Conservation (phyloP, 306 rosid species). For the Oxytropis ochrocephala region DNA sequence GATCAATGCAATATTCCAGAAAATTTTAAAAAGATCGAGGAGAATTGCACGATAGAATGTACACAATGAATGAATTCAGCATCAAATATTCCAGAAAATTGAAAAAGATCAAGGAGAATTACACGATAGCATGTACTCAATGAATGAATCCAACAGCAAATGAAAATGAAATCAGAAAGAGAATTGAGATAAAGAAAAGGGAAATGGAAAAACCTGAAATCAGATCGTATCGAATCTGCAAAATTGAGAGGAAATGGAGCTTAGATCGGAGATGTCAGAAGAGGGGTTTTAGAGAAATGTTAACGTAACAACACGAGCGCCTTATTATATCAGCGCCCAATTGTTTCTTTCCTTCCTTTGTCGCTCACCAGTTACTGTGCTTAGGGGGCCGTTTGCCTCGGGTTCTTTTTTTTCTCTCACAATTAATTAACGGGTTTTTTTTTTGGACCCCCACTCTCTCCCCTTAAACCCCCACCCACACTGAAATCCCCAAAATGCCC, state of each 20-base stretch:
- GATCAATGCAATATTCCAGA: neutral
- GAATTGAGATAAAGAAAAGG: neutral
- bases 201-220: constrained; percentile 17
- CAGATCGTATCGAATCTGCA: constrained; percentile 24
- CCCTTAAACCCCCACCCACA: no score
- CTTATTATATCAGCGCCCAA: neutral
- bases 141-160: neutral
- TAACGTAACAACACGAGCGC: no score
- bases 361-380: constrained; percentile 2
- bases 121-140: neutral
- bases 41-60: neutral
- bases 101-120: neutral
- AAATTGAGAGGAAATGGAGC: neutral
- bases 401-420: neutral
- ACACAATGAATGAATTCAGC: neutral
- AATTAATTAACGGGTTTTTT: no score
- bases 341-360: neutral
- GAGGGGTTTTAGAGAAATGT: constrained; percentile 35
- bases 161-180: neutral
- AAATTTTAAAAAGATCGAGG: neutral
- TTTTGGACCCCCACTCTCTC: no score
- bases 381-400: constrained; percentile 18
- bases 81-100: neutral
- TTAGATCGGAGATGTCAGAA: constrained; percentile 30
- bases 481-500: no score